phyloP scores from a whole-genome alignment of 75 land plant species.

The Larix kaempferi region DNA sequence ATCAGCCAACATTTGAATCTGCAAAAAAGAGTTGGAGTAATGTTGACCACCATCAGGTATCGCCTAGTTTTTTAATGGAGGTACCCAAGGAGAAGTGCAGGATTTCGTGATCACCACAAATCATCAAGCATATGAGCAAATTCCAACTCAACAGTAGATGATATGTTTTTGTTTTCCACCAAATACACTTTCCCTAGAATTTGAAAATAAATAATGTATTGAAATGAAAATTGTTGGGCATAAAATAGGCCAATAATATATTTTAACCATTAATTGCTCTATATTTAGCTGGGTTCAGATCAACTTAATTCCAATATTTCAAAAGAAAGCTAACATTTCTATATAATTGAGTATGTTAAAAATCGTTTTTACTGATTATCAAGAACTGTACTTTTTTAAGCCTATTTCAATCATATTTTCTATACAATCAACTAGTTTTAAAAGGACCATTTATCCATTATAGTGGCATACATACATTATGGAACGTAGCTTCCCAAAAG shows the following conservation, averaged over 20 bases:
- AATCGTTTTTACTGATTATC: too few species aligned
- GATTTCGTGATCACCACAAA: too few species aligned
- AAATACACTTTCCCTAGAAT: too few species aligned
- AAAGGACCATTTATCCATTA: not conserved
- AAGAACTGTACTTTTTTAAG: not conserved
- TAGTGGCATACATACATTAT: not conserved
- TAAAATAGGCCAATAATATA: not conserved
- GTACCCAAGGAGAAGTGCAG: not conserved
- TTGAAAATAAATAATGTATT: too few species aligned
- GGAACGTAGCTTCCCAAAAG: not conserved
- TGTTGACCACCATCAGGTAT: conserved; percentile 13
- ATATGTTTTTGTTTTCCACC: too few species aligned
- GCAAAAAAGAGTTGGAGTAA: conserved; percentile 22
- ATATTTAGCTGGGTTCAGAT: not conserved
- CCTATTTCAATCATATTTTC: not conserved
- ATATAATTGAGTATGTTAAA: too few species aligned
- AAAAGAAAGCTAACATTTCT: too few species aligned
- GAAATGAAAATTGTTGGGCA: not conserved
- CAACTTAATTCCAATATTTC: not conserved
- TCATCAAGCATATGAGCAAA: too few species aligned
- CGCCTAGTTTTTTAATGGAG: conserved; percentile 16
- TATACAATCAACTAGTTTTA: not conserved
- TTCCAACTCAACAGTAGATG: too few species aligned
- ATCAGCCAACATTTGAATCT: conserved; percentile 30
- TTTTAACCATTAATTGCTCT: not conserved